These are phyloP conservation scores for Mesembryanthemum crystallinum DNA, from an alignment of 148 eudicot genomes.

Conservation along the genomic window DNA sequence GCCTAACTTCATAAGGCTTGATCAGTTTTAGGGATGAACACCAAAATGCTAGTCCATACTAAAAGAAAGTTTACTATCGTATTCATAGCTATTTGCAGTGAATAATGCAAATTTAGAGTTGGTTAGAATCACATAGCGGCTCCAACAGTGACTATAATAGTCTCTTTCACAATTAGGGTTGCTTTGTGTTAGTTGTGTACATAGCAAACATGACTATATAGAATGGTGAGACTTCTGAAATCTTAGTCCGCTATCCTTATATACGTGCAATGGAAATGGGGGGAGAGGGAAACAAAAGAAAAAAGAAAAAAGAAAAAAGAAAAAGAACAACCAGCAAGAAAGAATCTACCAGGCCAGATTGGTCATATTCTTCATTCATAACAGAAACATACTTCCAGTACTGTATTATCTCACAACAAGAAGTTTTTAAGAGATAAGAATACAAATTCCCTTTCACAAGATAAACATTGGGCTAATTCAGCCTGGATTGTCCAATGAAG, in stretches of 20 bases:
- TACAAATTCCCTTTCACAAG: background rate
- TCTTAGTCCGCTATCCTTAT: background rate
- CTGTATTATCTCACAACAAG: too few species aligned
- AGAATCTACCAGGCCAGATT: background rate
- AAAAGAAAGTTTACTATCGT: too few species aligned
- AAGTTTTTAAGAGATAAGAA: background rate
- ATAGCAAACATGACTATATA: background rate
- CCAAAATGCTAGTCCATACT: too few species aligned
- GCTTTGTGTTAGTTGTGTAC: background rate
- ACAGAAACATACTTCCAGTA: too few species aligned
- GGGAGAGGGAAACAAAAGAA: background rate
- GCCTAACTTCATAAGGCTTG: too few species aligned
- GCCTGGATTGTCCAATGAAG: background rate
- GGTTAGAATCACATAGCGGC: background rate
- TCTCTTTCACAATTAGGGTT: background rate
- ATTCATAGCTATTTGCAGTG: too few species aligned
- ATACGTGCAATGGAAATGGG: background rate
- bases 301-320: background rate
- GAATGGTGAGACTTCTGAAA: background rate
- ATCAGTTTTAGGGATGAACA: too few species aligned
- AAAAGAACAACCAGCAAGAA: background rate
- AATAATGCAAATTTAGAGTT: too few species aligned
- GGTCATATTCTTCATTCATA: background rate
- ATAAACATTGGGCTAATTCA: background rate
- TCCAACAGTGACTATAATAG: background rate